These are phyloP conservation scores for Tetrapyrgos nigripes DNA, from an alignment of 1,284 basidiomycete genomes.

Conservation along the genomic window DNA sequence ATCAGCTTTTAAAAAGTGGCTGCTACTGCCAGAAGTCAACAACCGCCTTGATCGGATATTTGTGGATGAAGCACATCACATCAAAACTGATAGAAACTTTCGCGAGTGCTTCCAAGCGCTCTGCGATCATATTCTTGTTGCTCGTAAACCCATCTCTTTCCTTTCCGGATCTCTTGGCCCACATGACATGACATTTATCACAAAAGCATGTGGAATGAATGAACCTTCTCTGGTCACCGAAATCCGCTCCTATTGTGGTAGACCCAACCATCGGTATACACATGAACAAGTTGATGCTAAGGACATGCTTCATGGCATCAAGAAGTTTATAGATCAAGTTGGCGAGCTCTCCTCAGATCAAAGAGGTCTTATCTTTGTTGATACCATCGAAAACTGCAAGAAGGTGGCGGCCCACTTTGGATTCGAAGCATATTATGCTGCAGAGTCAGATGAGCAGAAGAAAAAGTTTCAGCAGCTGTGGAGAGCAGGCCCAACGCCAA, in stretches of 20 bases:
- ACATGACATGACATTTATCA: neutral
- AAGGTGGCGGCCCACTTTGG: neutral
- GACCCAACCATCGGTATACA: neutral
- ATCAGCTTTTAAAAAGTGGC: neutral
- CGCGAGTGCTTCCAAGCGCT: neutral
- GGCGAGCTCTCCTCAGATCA: neutral
- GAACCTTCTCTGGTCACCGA: neutral
- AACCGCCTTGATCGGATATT: neutral
- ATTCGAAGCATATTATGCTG: neutral
- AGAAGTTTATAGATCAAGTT: too few relatives aligned
- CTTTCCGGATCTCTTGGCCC: neutral
- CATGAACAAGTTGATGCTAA: neutral
- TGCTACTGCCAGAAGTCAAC: neutral
- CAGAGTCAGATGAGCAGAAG: neutral
- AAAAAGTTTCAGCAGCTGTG: slow-evolving; percentile 1
- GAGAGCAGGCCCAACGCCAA: neutral
- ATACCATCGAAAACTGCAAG: neutral
- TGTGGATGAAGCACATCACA: slow-evolving; percentile 5
- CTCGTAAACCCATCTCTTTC: neutral
- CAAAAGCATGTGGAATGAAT: neutral
- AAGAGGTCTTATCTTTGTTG: slow-evolving; percentile 11
- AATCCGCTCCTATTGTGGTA: neutral
- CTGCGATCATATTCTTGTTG: neutral
- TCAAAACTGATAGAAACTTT: neutral
- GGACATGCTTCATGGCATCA: neutral